Evolutionary conservation across 2,329 filamentous ascomycete species (phyloP).

Genomic region (Xylaria polymorpha): DNA sequence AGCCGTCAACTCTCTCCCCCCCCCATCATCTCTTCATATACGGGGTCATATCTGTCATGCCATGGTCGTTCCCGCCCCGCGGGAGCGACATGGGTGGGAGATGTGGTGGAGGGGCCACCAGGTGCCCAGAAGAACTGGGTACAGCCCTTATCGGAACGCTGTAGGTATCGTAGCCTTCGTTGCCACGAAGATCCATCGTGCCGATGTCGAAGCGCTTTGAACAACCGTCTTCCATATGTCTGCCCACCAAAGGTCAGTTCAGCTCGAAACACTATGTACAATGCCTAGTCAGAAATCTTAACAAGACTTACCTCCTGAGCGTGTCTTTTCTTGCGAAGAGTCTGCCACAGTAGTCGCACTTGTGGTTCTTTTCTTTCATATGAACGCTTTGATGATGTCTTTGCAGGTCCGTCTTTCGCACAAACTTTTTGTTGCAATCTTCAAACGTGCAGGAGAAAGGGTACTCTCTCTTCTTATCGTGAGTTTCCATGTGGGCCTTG

Average conservation of each 20-base stretch:
- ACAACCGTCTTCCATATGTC: slow-evolving; percentile 82
- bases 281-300: slow-evolving; percentile 7
- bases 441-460: slow-evolving; percentile 74
- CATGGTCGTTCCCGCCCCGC: slow-evolving; percentile 37
- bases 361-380: slow-evolving; percentile 75
- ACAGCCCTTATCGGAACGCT: slow-evolving; percentile 41
- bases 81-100: slow-evolving; percentile 47
- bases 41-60: slow-evolving; percentile 42
- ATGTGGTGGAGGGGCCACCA: slow-evolving; percentile 43
- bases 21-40: slow-evolving; percentile 46
- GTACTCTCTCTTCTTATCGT: slow-evolving; percentile 78
- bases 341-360: slow-evolving; percentile 76
- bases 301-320: slow-evolving; percentile 72
- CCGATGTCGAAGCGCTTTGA: slow-evolving; percentile 72
- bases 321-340: slow-evolving; percentile 86
- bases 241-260: slow-evolving; percentile 52
- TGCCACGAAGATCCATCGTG: slow-evolving; percentile 58
- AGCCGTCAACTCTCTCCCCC: slow-evolving; percentile 36
- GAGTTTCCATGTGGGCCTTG: slow-evolving; percentile 86
- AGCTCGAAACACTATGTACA: neutral
- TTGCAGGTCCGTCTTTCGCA: slow-evolving; percentile 82
- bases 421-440: slow-evolving; percentile 80
- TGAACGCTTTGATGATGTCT: slow-evolving; percentile 75
- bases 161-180: slow-evolving; percentile 45
- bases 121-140: slow-evolving; percentile 44